Percentiles rank a stretch among this genome's conserved stretches.
These are phyloP conservation scores for Geotrichum phurueaensis DNA, from an alignment of 1,139 yeast species.

Conservation along the genomic window DNA sequence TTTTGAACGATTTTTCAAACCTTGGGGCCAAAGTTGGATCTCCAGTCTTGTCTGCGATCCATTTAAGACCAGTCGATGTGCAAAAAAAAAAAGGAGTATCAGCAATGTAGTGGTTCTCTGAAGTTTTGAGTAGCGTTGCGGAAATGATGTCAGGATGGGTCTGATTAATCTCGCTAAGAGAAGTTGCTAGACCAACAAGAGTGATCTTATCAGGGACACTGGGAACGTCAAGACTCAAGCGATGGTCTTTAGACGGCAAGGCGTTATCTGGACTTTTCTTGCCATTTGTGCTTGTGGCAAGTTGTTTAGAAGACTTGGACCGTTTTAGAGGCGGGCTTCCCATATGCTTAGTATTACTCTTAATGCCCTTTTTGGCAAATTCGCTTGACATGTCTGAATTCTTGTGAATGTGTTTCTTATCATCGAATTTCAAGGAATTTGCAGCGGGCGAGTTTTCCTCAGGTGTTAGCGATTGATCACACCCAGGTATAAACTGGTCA, in stretches of 20 bases:
- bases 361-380: no score
- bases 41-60: constrained; percentile 38
- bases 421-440: neutral
- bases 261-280: neutral
- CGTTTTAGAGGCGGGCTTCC: neutral
- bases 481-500: neutral
- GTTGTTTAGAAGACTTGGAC: neutral
- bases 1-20: neutral
- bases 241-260: neutral
- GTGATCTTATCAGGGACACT: neutral
- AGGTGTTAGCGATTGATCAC: neutral
- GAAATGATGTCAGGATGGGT: constrained; percentile 2
- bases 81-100: constrained; percentile 38
- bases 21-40: constrained; percentile 24
- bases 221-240: neutral
- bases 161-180: neutral
- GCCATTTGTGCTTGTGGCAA: neutral
- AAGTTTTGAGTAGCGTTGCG: constrained; percentile 3
- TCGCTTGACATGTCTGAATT: neutral
- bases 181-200: neutral
- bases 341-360: no score
- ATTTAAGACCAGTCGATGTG: constrained; percentile 38
- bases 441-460: neutral
- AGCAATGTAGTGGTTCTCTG: constrained; percentile 18
- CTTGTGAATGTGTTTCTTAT: neutral